These are phyloP conservation scores for Neofusicoccum kwambonambiense DNA, from an alignment of 2,329 filamentous ascomycete species.

Conservation along the genomic window DNA sequence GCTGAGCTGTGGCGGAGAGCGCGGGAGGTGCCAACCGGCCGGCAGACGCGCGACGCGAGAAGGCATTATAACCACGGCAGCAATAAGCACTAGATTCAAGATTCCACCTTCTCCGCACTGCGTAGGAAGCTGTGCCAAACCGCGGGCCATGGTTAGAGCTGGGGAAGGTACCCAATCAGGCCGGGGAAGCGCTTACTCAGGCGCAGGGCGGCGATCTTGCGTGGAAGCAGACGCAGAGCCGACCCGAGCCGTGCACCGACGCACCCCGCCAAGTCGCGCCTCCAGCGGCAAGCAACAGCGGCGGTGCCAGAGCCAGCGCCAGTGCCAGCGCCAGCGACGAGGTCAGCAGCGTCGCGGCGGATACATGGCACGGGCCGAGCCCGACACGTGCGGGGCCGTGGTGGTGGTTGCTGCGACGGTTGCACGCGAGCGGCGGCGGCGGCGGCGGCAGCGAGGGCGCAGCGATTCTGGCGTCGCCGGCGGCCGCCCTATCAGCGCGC, in stretches of 20 bases:
- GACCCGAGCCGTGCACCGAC: too few species aligned
- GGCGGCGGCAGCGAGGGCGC: background rate
- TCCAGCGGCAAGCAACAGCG: too few species aligned
- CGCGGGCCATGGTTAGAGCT: background rate
- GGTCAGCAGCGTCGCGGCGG: background rate
- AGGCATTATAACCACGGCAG: background rate
- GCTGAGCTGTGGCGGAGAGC: background rate
- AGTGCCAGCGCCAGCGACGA: background rate
- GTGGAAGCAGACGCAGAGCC: too few species aligned
- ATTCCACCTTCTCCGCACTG: background rate
- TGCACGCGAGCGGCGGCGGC: background rate
- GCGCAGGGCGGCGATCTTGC: too few species aligned
- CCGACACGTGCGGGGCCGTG: background rate
- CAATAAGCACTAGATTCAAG: background rate
- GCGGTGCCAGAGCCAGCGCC: too few species aligned
- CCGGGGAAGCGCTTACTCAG: background rate
- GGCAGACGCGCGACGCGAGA: background rate
- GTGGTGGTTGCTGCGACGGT: background rate
- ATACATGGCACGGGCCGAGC: conserved; percentile 4
- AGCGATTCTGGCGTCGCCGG: background rate
- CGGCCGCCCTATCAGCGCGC: background rate
- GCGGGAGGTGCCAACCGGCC: background rate
- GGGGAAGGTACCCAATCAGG: background rate
- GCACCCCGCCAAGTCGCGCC: too few species aligned
- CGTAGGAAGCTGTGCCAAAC: background rate